Conservation (phyloP, 495 filamentous ascomycete genomes). For the Penicillium atrosanguineum region DNA sequence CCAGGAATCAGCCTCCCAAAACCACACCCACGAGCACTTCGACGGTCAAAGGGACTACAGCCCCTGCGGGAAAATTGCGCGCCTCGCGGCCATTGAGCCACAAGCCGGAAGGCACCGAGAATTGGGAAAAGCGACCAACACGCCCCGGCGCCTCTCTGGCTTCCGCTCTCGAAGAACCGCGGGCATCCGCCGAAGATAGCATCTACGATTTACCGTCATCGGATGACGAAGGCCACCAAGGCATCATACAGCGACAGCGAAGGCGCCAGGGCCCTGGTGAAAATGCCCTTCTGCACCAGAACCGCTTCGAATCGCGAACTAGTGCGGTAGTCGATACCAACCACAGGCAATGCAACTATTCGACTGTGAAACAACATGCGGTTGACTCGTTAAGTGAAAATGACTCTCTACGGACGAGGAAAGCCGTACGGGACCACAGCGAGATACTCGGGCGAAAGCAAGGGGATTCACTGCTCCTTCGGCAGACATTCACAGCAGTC, state of each 20-base stretch:
- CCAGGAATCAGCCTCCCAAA: slow-evolving; percentile 20
- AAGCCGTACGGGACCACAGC: background rate
- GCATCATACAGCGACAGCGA: slow-evolving; percentile 15
- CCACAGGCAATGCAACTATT: background rate
- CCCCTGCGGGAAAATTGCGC: background rate
- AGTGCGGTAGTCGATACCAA: background rate
- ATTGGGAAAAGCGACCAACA: slow-evolving; percentile 3
- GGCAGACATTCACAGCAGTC: background rate
- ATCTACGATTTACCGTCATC: slow-evolving; percentile 42
- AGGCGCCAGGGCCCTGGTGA: slow-evolving; percentile 8
- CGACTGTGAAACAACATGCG: background rate
- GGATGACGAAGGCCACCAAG: slow-evolving; percentile 27
- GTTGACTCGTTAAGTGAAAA: background rate
- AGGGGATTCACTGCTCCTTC: background rate
- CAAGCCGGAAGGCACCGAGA: slow-evolving; percentile 1
- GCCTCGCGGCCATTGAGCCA: background rate
- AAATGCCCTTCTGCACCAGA: background rate
- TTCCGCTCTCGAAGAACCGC: background rate
- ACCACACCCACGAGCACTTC: background rate
- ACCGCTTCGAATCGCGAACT: background rate
- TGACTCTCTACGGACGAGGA: background rate
- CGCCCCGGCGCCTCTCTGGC: background rate
- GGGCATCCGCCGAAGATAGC: slow-evolving; percentile 2
- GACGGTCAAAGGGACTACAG: background rate
- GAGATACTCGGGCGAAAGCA: background rate